Conservation (phyloP, 306 rosid genomes). For the Cucurbita maxima region DNA sequence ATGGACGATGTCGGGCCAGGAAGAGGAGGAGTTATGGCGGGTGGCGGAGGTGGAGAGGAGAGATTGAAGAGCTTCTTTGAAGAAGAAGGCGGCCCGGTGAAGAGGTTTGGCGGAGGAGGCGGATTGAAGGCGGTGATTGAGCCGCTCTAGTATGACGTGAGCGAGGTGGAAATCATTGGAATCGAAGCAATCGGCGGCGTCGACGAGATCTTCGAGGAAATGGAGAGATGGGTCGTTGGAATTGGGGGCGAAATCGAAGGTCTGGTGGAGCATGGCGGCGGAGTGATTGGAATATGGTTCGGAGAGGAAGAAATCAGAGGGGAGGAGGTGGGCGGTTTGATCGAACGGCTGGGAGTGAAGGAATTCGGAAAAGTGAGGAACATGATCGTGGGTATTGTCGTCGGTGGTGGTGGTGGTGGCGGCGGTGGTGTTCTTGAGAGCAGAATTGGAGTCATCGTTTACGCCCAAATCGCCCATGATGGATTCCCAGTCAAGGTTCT, state of each 20-base stretch:
- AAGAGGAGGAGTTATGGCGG: slow-evolving; percentile 26
- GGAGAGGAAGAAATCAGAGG: slow-evolving; percentile 31
- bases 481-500: slow-evolving; percentile 66
- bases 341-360: slow-evolving; percentile 37
- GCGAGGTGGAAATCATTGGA: slow-evolving; percentile 40
- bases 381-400: slow-evolving; percentile 1
- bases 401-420: neutral
- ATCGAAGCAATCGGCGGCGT: slow-evolving; percentile 72
- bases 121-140: slow-evolving; percentile 47
- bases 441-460: slow-evolving; percentile 37
- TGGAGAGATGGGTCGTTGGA: slow-evolving; percentile 31
- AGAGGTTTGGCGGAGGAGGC: slow-evolving; percentile 32
- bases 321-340: slow-evolving; percentile 13
- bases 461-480: slow-evolving; percentile 61
- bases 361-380: slow-evolving; percentile 25
- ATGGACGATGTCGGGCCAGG: slow-evolving; percentile 58
- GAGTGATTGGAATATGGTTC: slow-evolving; percentile 32
- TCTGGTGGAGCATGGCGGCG: neutral
- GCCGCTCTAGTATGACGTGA: slow-evolving; percentile 58
- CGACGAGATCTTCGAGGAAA: slow-evolving; percentile 51
- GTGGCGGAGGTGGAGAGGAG: slow-evolving; percentile 43
- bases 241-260: slow-evolving; percentile 11
- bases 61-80: slow-evolving; percentile 66
- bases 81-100: slow-evolving; percentile 51
- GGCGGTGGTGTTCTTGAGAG: slow-evolving; percentile 6